A percentile compares a stretch with the other conserved stretches of the same genome.
These are phyloP conservation scores for Aspergillus spinulosporus DNA, from an alignment of 2,329 filamentous ascomycete genomes.

Conservation along the genomic window DNA sequence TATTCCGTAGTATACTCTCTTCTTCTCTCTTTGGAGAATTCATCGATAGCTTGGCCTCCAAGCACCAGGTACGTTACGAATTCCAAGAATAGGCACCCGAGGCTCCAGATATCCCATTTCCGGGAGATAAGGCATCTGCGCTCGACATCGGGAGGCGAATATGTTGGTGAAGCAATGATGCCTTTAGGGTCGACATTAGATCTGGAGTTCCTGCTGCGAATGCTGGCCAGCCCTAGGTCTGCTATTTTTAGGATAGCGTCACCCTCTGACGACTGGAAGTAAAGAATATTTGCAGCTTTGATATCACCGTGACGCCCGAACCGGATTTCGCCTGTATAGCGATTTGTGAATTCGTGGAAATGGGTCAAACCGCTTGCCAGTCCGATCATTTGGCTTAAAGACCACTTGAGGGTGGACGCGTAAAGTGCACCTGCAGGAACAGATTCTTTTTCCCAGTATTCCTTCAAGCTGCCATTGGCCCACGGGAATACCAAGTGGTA, in stretches of 20 bases:
- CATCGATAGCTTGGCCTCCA: slow-evolving; percentile 21
- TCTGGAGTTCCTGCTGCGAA: slow-evolving; percentile 35
- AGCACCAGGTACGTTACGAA: slow-evolving; percentile 38
- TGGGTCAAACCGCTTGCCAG: slow-evolving; percentile 26
- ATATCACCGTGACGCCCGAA: slow-evolving; percentile 40
- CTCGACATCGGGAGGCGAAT: slow-evolving; percentile 41
- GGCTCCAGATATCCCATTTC: slow-evolving; percentile 32
- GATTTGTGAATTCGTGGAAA: slow-evolving; percentile 26
- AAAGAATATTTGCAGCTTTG: slow-evolving; percentile 42
- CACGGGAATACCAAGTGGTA: slow-evolving; percentile 35
- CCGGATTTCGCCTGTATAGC: background rate
- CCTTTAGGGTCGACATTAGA: slow-evolving; percentile 28
- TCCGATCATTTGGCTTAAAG: slow-evolving; percentile 30
- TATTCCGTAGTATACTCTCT: too few relatives aligned
- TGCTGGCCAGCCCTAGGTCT: slow-evolving; percentile 37
- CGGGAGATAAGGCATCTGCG: slow-evolving; percentile 24
- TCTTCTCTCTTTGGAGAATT: slow-evolving; percentile 5
- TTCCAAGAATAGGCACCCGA: slow-evolving; percentile 41
- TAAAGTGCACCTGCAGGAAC: slow-evolving; percentile 15
- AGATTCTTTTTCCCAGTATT: slow-evolving; percentile 26
- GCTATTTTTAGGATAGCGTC: slow-evolving; percentile 28
- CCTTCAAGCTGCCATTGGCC: slow-evolving; percentile 26
- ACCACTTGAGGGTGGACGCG: slow-evolving; percentile 25
- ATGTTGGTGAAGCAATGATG: slow-evolving; percentile 28
- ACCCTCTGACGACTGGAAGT: slow-evolving; percentile 24